Conservation (phyloP, 768 basidiomycete genomes). For the Suillus paluster region DNA sequence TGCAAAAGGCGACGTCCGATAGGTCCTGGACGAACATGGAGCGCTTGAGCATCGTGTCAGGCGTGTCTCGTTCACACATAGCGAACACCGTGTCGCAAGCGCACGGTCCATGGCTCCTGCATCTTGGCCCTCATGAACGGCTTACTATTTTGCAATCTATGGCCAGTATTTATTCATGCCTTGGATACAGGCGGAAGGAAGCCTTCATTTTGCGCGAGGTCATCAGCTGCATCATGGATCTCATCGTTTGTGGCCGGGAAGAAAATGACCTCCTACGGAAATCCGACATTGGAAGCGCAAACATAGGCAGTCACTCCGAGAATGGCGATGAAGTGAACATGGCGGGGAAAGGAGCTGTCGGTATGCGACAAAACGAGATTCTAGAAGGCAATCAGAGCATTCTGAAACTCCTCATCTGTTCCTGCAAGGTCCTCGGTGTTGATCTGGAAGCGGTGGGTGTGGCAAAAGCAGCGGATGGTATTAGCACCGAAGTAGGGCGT, state of each 20-base stretch:
- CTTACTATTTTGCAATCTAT: conserved; percentile 70
- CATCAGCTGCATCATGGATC: conserved; percentile 81
- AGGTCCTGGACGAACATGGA: conserved; percentile 59
- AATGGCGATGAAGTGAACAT: conserved; percentile 28
- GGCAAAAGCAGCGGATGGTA: conserved; percentile 32
- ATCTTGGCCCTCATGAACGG: conserved; percentile 77
- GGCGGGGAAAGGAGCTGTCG: conserved; percentile 57
- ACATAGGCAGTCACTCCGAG: conserved; percentile 53
- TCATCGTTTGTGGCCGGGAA: conserved; percentile 84
- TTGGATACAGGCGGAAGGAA: conserved; percentile 90
- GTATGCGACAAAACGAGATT: conserved; percentile 73
- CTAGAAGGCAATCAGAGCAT: conserved; percentile 82
- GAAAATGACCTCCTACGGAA: conserved; percentile 60
- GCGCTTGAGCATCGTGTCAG: conserved; percentile 68
- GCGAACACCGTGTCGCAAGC: conserved; percentile 67
- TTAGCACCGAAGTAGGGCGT: conserved; percentile 15
- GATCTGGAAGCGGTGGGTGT: conserved; percentile 74
- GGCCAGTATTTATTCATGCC: conserved; percentile 74
- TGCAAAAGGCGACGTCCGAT: conserved; percentile 61
- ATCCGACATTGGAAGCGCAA: conserved; percentile 39
- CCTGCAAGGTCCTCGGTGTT: conserved; percentile 82
- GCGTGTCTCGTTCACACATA: conserved; percentile 71
- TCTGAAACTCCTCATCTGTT: conserved; percentile 71
- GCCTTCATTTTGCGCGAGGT: conserved; percentile 86
- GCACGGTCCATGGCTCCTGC: conserved; percentile 87